A percentile compares a stretch with the other conserved stretches of the same genome.
These are phyloP conservation scores for Azolla pinnata DNA, from an alignment of 75 land plant species.

Conservation along the genomic window DNA sequence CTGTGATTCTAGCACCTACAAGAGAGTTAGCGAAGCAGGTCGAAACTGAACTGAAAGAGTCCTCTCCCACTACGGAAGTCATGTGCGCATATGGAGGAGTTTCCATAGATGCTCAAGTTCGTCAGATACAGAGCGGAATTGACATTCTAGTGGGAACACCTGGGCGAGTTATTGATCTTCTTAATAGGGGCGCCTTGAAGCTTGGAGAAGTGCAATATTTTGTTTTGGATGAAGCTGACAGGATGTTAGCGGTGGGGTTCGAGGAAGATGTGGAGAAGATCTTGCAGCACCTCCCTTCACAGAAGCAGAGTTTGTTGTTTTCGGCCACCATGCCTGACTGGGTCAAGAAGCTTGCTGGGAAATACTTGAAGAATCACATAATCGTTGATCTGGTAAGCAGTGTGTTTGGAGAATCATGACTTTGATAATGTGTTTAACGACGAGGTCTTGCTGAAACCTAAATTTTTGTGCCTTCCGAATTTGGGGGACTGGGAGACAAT, in stretches of 20 bases:
- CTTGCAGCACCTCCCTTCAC: constrained; percentile 5
- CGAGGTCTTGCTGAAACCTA: too few relatives aligned
- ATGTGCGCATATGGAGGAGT: constrained; percentile 12
- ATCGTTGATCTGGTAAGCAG: constrained; percentile 9
- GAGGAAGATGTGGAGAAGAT: constrained; percentile 11
- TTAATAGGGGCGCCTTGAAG: background rate
- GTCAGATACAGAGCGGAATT: constrained; percentile 2
- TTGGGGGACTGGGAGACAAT: too few relatives aligned
- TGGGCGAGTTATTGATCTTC: constrained; percentile 10
- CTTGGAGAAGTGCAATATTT: background rate
- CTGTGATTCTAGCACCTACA: constrained; percentile 48
- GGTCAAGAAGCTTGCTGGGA: constrained; percentile 8
- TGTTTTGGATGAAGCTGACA: constrained; percentile 15
- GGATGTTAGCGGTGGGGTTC: constrained; percentile 12
- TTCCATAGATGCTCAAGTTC: constrained; percentile 6
- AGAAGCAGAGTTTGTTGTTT: constrained; percentile 10
- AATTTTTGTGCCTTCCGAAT: too few relatives aligned
- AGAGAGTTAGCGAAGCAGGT: constrained; percentile 78
- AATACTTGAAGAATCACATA: constrained; percentile 3
- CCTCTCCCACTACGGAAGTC: constrained; percentile 3
- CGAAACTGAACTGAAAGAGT: constrained; percentile 37
- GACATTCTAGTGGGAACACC: constrained; percentile 13
- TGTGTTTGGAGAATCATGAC: background rate
- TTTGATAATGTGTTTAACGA: too few relatives aligned
- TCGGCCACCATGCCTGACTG: constrained; percentile 14